Evolutionary conservation across 805 yeast genomes (phyloP).

Genomic region (Myxozyma monticola): DNA sequence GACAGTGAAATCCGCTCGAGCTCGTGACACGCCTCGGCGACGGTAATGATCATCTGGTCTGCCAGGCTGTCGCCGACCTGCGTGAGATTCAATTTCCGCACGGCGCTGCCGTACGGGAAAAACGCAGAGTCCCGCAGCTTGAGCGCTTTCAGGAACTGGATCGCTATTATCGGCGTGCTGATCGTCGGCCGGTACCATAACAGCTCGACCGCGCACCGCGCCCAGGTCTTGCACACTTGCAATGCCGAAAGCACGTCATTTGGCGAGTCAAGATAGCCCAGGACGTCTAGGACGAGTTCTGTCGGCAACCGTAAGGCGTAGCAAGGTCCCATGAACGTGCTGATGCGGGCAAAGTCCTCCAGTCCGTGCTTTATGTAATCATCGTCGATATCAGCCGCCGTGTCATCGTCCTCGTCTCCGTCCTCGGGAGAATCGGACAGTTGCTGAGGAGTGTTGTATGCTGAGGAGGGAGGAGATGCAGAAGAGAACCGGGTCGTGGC

Average conservation of each 20-base stretch:
- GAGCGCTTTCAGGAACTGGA: conserved; percentile 58
- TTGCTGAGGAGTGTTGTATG: conserved; percentile 25
- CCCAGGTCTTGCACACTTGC: conserved; percentile 80
- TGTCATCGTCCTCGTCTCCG: conserved; percentile 21
- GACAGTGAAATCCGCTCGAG: conserved; percentile 85
- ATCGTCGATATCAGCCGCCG: conserved; percentile 3
- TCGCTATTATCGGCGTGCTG: conserved; percentile 51
- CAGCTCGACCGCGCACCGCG: conserved; percentile 70
- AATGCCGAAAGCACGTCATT: conserved; percentile 36
- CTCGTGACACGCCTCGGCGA: conserved; percentile 63
- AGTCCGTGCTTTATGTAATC: neutral
- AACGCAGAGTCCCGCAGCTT: conserved; percentile 50
- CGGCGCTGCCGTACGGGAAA: conserved; percentile 58
- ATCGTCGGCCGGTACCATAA: conserved; percentile 87
- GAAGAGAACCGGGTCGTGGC: conserved; percentile 3
- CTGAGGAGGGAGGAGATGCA: conserved; percentile 24
- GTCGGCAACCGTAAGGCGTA: conserved; percentile 23
- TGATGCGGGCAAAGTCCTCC: neutral
- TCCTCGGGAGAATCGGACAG: conserved; percentile 28
- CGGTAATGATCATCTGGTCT: conserved; percentile 60
- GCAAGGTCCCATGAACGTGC: too few species aligned
- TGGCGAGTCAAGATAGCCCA: conserved; percentile 16
- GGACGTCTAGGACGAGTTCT: conserved; percentile 19
- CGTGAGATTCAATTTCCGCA: conserved; percentile 78
- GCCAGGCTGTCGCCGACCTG: conserved; percentile 67